These are phyloP conservation scores for Apiospora pterosperma DNA, from an alignment of 2,329 filamentous ascomycete genomes.

Conservation along the genomic window DNA sequence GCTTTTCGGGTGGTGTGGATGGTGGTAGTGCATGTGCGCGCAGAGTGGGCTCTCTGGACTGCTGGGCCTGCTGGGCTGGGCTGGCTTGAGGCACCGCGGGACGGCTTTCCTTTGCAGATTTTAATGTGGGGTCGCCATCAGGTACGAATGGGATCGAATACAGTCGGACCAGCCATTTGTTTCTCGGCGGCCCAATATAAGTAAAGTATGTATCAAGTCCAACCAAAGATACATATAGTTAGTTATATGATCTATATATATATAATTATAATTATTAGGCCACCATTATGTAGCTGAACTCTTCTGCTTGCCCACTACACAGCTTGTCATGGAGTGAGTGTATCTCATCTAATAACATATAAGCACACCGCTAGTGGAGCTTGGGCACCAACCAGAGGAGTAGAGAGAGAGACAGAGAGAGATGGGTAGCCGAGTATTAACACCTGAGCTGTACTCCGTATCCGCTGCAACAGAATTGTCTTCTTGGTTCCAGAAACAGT, in stretches of 20 bases:
- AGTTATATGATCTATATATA: no score
- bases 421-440: not conserved
- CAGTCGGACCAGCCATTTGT: no score
- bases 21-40: not conserved
- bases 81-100: not conserved
- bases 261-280: no score
- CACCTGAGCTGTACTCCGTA: not conserved
- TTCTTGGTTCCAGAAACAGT: not conserved
- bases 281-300: not conserved
- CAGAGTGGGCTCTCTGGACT: no score
- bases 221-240: no score
- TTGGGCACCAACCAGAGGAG: slow-evolving; percentile 1
- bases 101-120: not conserved
- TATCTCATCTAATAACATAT: not conserved
- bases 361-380: not conserved
- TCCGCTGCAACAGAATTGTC: not conserved
- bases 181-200: no score
- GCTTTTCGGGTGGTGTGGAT: not conserved
- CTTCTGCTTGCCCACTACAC: not conserved
- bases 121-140: not conserved
- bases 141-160: no score
- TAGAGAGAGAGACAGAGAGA: not conserved
- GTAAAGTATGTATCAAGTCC: no score
- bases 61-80: no score
- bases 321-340: not conserved